Percentiles rank a stretch among this genome's conserved stretches.
These are phyloP conservation scores for Amborella trichopoda DNA, from an alignment of 164 flowering plant genomes.

Conservation along the genomic window DNA sequence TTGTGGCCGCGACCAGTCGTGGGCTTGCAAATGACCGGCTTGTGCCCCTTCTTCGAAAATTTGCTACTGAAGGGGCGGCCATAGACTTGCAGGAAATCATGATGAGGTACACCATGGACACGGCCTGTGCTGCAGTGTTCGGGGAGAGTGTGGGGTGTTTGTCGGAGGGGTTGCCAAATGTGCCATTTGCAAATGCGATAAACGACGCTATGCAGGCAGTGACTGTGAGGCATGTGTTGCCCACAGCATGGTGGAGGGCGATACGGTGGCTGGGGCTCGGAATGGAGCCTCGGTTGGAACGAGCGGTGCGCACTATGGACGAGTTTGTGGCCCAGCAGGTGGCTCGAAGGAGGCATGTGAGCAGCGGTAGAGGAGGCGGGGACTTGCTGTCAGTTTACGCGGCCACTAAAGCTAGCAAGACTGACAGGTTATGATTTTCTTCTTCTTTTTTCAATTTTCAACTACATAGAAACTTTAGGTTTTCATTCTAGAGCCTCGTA, in stretches of 20 bases:
- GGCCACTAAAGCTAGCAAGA: no score
- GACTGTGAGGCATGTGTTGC: slow-evolving; percentile 21
- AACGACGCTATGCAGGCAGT: slow-evolving; percentile 19
- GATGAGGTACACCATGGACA: slow-evolving; percentile 19
- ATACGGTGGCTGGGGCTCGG: slow-evolving; percentile 31
- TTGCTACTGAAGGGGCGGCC: background rate
- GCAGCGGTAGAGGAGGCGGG: no score
- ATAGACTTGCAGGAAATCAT: slow-evolving; percentile 11
- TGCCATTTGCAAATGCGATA: slow-evolving; percentile 19
- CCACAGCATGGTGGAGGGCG: slow-evolving; percentile 26
- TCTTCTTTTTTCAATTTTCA: no score
- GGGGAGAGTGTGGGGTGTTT: slow-evolving; percentile 26
- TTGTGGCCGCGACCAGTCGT: background rate
- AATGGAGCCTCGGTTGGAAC: no score
- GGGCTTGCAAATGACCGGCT: slow-evolving; percentile 2
- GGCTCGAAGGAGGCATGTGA: no score
- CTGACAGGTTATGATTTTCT: no score
- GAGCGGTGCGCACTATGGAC: no score
- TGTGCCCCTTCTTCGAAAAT: background rate
- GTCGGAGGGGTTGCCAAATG: slow-evolving; percentile 12
- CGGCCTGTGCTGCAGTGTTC: slow-evolving; percentile 10
- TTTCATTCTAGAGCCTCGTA: no score
- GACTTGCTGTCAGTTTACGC: no score
- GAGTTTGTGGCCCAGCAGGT: no score
- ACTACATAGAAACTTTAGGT: no score